phyloP scores from a whole-genome alignment of 345 rosid species.

The Eucalyptus curtisii region DNA sequence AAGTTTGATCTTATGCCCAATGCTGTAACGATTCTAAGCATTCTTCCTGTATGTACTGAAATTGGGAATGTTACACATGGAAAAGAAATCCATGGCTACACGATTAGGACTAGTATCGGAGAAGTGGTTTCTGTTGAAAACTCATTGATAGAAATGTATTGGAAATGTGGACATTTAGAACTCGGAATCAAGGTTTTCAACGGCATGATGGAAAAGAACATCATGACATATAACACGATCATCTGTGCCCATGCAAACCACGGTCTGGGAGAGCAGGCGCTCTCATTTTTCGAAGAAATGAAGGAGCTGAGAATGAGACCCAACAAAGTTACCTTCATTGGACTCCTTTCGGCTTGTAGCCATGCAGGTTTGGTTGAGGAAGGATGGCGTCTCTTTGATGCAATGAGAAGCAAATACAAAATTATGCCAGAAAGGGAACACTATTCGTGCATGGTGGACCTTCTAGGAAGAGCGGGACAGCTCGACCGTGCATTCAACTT shows the following conservation, averaged over 20 bases:
- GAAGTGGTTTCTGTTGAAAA: conserved; percentile 20
- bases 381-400: conserved; percentile 21
- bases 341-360: conserved; percentile 38
- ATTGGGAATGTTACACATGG: conserved; percentile 24
- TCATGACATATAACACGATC: conserved; percentile 38
- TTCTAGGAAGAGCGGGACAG: conserved; percentile 35
- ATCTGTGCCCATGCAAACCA: conserved; percentile 37
- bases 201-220: conserved; percentile 16
- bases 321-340: conserved; percentile 32
- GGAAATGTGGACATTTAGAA: conserved; percentile 34
- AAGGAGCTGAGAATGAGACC: conserved; percentile 14
- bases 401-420: conserved; percentile 15
- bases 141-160: conserved; percentile 41
- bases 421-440: conserved; percentile 29
- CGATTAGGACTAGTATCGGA: conserved; percentile 16
- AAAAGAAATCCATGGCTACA: conserved; percentile 44
- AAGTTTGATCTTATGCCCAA: conserved; percentile 16
- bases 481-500: conserved; percentile 19
- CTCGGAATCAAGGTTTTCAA: conserved; percentile 23
- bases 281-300: conserved; percentile 30
- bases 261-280: conserved; percentile 18
- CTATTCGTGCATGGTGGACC: conserved; percentile 46
- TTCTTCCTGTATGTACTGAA: conserved; percentile 35
- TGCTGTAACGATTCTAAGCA: conserved; percentile 23
- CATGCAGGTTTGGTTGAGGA: conserved; percentile 31